phyloP scores from a whole-genome alignment of 768 basidiomycete species.

The Boletus tomentosulus region DNA sequence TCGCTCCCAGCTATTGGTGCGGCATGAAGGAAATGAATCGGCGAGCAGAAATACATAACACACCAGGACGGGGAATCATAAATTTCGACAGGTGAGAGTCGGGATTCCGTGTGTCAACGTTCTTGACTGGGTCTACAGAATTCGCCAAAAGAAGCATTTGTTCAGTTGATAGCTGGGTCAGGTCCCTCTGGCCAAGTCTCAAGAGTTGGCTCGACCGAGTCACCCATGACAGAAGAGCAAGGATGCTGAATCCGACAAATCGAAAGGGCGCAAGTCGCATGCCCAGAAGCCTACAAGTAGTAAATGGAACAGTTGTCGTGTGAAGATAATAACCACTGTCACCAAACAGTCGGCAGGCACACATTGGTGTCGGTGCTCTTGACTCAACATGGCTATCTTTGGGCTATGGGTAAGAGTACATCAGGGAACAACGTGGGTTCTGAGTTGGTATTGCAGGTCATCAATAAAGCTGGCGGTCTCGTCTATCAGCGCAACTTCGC shows the following conservation, averaged over 20 bases:
- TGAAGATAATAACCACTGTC: not conserved
- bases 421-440: not conserved
- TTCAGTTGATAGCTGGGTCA: constrained; percentile 43
- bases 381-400: constrained; percentile 63
- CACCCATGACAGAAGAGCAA: constrained; percentile 20
- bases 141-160: constrained; percentile 50
- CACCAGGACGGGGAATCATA: constrained; percentile 80
- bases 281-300: not conserved
- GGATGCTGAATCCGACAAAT: constrained; percentile 4
- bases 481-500: constrained; percentile 91
- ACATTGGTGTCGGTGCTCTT: constrained; percentile 1
- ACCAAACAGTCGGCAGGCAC: not conserved
- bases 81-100: constrained; percentile 76
- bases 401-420: constrained; percentile 67
- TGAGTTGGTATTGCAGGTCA: constrained; percentile 52
- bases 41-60: constrained; percentile 25
- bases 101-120: constrained; percentile 62
- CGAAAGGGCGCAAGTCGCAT: constrained; percentile 16
- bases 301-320: constrained; percentile 6
- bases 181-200: constrained; percentile 35
- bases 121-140: constrained; percentile 60
- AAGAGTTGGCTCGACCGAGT: constrained; percentile 26
- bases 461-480: constrained; percentile 97
- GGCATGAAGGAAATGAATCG: not conserved
- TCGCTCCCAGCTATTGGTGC: constrained; percentile 54